Evolutionary conservation across 192 early-diverging fungal genomes (phyloP), one percentile per base, ranked within the genome.

Genomic region (Pilaira anomala): DNA sequence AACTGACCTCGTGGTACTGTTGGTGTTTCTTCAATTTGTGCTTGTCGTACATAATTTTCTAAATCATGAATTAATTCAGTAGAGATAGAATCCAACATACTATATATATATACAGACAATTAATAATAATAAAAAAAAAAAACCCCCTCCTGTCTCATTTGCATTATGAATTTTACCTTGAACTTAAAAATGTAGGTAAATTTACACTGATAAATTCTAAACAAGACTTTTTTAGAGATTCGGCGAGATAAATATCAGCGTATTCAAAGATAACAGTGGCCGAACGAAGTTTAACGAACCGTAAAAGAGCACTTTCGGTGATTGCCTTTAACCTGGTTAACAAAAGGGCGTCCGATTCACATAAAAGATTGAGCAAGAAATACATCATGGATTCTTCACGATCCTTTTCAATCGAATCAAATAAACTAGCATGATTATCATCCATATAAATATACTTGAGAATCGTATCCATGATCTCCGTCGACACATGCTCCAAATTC

Each of bases 291-390:
- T 66, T 73, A 11, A 83, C 65, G 54, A 75, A 69, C 5, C 60
- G 56, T 3, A 72, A 29, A 5, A 81, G 53, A n/a, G 71, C 61
- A 8, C 63, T 51, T 36, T 76, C 75, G 26, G 70, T 75, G 18
- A 79, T 63, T 7, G 69, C 60, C 44, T 82, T 83, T 4, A 85
- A 65, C 7, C 73, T 59, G 42, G 67, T 66, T n/a, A 84, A 49
- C 9, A 91, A 71, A 9, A 87, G 68, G 65, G 90, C 90, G 49
- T 89, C 81, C 0, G 90, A 84, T 42, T 76, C 80, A 41, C 72
- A 63, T 7, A 92, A 72, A 2, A 91, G 77, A 11, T 83, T 75
- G 19, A 82, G 58, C 16, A 88, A 66, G 28, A 83, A 71, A 7
- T 67, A 59, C 8, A 89, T 19, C 52, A 86, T 80, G 3, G 76